Base-by-base conservation (phyloP, 257 asterid genomes). In the Jasminum sambac region DNA sequence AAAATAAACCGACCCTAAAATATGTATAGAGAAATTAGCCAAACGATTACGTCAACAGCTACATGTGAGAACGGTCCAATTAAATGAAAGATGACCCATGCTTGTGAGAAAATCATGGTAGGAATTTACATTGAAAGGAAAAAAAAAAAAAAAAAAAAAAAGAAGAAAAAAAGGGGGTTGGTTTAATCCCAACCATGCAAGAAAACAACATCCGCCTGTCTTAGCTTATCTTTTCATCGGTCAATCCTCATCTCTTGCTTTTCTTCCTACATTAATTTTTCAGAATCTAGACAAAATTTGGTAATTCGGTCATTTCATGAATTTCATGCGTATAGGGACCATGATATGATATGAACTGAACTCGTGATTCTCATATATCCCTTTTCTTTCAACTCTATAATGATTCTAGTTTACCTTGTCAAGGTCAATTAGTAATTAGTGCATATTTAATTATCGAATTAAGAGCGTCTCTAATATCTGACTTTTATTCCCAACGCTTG, bases 221-320 rank as follows among this genome's bases (percentile, higher is more conserved):
- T 55, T 30, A 55, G 34, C 62, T 55, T 55, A 55, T 19, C 62
- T 55, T 55, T 55, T 10, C 62, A 55, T 24, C 14, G 3, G 16
- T 55, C 62, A 48, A 55, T 55, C 62, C 62, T 55, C 62, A 52
- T 52, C 61, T 21, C 8, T 23, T 52, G 61, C 60, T 50, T 50
- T 19, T 9, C 60, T 2, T 8, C 60, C 19, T 19, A 52, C 26
- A 12, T 52, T 52, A 52, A 52, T 52, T 19, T 7, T 19, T 19
- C 26, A 52, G 60, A 52, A 52, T 52, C 60, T 19, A 19, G 62
- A 55, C 58, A 48, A 48, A 21, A 1, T 55, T 55, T 21, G 6
- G 14, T 52, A 52, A 8, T 52, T 52, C 19, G 25, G 7, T 52
- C n/a, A n/a, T 19, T 52, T 52, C 26, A 7, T 52, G 60, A 52